Evolutionary conservation across 768 basidiomycete species (phyloP).

Genomic region (Sutorius australiensis): DNA sequence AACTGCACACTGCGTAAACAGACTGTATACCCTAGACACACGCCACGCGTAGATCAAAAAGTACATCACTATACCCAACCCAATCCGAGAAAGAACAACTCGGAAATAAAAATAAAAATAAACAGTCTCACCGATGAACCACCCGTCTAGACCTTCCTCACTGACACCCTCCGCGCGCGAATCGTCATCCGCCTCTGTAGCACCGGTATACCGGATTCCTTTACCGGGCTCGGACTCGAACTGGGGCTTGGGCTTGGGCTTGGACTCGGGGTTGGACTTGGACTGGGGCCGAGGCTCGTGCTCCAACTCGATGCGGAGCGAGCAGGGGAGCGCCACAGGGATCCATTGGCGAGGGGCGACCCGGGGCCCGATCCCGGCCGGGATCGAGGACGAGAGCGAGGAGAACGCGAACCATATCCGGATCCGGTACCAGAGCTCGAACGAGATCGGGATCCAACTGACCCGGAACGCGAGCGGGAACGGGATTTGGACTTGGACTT

Average conservation of each 20-base stretch:
- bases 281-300: not conserved
- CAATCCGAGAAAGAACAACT: no score
- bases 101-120: no score
- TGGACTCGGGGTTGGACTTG: not conserved
- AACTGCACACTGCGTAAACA: not conserved
- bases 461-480: not conserved
- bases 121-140: no score
- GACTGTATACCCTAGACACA: no score
- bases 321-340: conserved; percentile 17
- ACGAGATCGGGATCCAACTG: not conserved
- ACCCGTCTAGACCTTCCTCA: conserved; percentile 14
- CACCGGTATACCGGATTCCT: conserved; percentile 27
- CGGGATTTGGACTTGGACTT: not conserved
- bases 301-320: conserved; percentile 19
- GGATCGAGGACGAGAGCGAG: not conserved
- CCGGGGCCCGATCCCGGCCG: not conserved
- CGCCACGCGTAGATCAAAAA: no score
- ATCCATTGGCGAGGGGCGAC: conserved; percentile 1
- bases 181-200: conserved; percentile 29
- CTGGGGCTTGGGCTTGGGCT: not conserved
- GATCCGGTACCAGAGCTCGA: no score
- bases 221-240: conserved; percentile 20
- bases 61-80: no score
- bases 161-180: conserved; percentile 18
- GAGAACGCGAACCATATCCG: no score